phyloP scores from a whole-genome alignment of 2,329 filamentous ascomycete species.

The Fusarium bulbicola region DNA sequence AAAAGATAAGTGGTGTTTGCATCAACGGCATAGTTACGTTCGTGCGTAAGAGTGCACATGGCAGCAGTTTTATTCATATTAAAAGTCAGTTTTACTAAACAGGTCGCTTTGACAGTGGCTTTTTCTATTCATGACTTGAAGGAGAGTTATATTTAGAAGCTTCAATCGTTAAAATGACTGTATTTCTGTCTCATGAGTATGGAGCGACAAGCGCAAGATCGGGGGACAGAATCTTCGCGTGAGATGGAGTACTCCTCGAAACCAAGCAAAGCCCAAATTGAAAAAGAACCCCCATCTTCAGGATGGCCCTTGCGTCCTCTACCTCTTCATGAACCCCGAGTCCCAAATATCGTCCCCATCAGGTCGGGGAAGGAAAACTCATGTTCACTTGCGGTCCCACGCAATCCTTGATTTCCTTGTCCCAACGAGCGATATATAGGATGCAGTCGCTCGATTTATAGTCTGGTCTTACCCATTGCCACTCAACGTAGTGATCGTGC shows the following conservation, averaged over 20 bases:
- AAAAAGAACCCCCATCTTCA: not conserved
- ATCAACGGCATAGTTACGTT: not conserved
- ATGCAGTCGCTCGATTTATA: no score
- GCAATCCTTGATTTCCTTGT: no score
- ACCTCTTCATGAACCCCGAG: not conserved
- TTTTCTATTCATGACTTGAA: accelerated
- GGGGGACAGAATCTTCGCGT: not conserved
- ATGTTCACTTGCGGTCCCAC: no score
- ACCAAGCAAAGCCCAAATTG: not conserved
- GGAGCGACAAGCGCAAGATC: not conserved
- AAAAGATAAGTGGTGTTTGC: not conserved
- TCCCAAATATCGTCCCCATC: no score
- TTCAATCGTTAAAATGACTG: not conserved
- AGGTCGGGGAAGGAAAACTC: no score
- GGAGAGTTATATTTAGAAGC: not conserved
- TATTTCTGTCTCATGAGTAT: not conserved
- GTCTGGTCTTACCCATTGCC: no score
- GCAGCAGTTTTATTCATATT: not conserved
- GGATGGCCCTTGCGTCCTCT: not conserved
- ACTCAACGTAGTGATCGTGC: no score
- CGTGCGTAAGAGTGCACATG: not conserved
- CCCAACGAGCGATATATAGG: no score
- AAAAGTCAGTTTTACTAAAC: not conserved
- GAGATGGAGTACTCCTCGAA: not conserved
- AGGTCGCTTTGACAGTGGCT: not conserved